phyloP scores from a whole-genome alignment of 441 rosid species.

The Capsella rubella region DNA sequence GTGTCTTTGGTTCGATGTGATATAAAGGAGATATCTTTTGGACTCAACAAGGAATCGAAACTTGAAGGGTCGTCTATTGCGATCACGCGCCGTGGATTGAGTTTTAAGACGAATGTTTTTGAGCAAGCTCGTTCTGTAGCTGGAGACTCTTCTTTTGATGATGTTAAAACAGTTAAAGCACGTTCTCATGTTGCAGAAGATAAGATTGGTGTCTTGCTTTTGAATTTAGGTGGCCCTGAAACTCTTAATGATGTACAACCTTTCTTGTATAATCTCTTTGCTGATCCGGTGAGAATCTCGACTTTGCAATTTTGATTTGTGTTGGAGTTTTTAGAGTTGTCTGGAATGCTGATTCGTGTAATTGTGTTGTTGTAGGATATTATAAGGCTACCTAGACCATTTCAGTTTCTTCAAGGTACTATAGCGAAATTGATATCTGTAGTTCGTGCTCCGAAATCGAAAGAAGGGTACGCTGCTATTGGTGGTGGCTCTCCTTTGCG shows the following conservation, averaged over 20 bases:
- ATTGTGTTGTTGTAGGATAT: constrained; percentile 64
- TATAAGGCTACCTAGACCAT: constrained; percentile 81
- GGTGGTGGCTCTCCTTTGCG: constrained; percentile 98
- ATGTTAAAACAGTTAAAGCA: constrained; percentile 44
- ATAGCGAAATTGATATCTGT: constrained; percentile 82
- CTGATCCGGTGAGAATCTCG: constrained; percentile 78
- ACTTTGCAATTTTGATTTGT: not conserved
- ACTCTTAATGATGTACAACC: constrained; percentile 93
- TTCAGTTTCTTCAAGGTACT: constrained; percentile 82
- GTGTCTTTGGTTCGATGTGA: constrained; percentile 37
- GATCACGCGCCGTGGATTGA: constrained; percentile 30
- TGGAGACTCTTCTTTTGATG: constrained; percentile 53
- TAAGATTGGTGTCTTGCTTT: constrained; percentile 81
- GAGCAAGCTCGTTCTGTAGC: constrained; percentile 51
- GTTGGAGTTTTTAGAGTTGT: not conserved
- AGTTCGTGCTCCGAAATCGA: constrained; percentile 86
- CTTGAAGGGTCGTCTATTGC: constrained; percentile 42
- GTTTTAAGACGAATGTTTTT: constrained; percentile 48
- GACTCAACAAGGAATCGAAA: constrained; percentile 28
- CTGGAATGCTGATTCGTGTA: constrained; percentile 11
- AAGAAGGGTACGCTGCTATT: constrained; percentile 95
- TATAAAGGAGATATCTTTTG: constrained; percentile 32
- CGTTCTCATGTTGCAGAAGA: constrained; percentile 57
- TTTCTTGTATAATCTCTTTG: constrained; percentile 88
- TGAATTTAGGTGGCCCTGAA: constrained; percentile 97